A percentile compares a stretch with the other conserved stretches of the same genome.
Conservation (phyloP, 768 basidiomycete genomes). For the Hericium erinaceus region DNA sequence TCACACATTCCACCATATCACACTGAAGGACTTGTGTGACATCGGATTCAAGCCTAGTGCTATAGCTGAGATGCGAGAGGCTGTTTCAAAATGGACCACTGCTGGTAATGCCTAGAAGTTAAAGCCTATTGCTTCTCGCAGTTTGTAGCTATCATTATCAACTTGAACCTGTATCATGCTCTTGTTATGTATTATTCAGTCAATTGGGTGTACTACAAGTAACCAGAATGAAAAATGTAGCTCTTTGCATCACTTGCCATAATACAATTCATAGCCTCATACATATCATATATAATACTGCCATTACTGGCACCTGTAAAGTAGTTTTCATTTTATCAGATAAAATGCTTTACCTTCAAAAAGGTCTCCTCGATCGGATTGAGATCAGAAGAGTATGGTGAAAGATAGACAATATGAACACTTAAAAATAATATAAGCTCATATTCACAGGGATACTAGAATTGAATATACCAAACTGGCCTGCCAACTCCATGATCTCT, state of each 20-base stretch:
- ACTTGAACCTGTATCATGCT: not conserved
- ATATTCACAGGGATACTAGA: not conserved
- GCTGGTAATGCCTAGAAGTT: not conserved
- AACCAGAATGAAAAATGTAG: slow-evolving; percentile 26
- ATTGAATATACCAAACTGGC: slow-evolving; percentile 3
- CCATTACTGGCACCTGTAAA: slow-evolving; percentile 4
- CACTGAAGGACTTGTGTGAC: not conserved
- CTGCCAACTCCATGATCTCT: not conserved
- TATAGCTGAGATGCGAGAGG: not conserved
- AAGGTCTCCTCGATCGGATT: slow-evolving; percentile 34
- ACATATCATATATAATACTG: slow-evolving; percentile 19
- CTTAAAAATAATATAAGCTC: slow-evolving; percentile 8
- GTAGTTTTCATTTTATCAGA: slow-evolving; percentile 16
- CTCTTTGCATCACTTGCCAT: slow-evolving; percentile 20
- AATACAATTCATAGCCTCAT: slow-evolving; percentile 19
- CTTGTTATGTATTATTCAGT: not conserved
- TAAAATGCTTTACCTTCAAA: slow-evolving; percentile 24
- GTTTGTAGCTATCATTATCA: too few species aligned
- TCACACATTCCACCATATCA: not conserved
- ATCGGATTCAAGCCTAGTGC: not conserved
- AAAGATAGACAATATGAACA: slow-evolving; percentile 23
- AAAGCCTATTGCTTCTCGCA: not conserved
- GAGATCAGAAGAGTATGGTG: slow-evolving; percentile 31
- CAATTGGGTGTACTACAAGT: slow-evolving; percentile 1
- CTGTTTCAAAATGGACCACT: not conserved